Conservation (phyloP, 1,284 basidiomycete species). For the Hemileccinum hortonii region DNA sequence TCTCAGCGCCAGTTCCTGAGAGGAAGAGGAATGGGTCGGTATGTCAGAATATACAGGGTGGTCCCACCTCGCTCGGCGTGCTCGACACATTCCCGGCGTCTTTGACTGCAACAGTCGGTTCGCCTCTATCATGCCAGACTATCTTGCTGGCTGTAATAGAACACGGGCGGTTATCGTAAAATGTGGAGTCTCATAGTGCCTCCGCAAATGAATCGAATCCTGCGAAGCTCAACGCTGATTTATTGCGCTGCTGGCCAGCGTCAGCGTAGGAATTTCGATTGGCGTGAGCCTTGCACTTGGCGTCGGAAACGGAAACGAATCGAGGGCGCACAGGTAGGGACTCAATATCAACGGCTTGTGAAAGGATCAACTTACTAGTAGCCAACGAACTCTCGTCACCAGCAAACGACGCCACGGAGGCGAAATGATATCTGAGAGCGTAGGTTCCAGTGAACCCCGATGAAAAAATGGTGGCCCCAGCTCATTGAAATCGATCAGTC, state of each 20-base stretch:
- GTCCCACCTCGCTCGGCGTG: too few relatives aligned
- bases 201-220: conserved; percentile 75
- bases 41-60: too few relatives aligned
- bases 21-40: too few relatives aligned
- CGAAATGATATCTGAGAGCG: conserved; percentile 69
- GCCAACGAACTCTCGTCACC: conserved; percentile 53
- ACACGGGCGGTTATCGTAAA: conserved; percentile 55
- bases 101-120: too few relatives aligned
- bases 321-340: conserved; percentile 37
- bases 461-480: too few relatives aligned
- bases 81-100: too few relatives aligned
- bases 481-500: too few relatives aligned
- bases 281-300: conserved; percentile 31
- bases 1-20: too few relatives aligned
- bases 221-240: conserved; percentile 61
- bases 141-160: conserved; percentile 49
- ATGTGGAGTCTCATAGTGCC: conserved; percentile 71
- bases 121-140: conserved; percentile 32
- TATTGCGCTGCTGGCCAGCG: conserved; percentile 42
- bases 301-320: conserved; percentile 47
- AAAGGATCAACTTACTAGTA: conserved; percentile 57
- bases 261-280: conserved; percentile 16
- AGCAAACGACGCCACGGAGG: conserved; percentile 46
- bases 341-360: conserved; percentile 41
- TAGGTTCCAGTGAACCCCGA: conserved; percentile 36